Conservation (phyloP, 148 eudicot species). For the Persicaria tinctoria region DNA sequence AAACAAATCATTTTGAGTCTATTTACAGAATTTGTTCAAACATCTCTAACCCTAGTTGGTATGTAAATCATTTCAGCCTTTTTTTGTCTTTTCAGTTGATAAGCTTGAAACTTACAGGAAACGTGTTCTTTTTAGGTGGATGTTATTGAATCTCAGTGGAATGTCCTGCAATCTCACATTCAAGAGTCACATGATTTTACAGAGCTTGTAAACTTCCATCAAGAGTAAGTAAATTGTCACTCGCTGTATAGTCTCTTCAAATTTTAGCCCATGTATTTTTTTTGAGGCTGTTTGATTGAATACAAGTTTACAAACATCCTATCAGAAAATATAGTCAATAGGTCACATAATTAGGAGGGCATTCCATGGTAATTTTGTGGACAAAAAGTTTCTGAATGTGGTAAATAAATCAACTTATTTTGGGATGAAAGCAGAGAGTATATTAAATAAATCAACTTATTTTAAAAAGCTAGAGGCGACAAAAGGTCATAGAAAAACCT, state of each 20-base stretch:
- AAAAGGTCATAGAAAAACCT: too few relatives aligned
- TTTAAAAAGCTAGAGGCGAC: too few relatives aligned
- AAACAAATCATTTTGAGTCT: neutral
- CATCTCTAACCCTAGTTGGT: neutral
- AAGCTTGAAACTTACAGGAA: neutral
- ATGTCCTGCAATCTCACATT: slow-evolving; percentile 74
- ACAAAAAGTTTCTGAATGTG: neutral
- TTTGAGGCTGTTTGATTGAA: neutral
- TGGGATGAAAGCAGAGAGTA: neutral
- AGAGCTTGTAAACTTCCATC: slow-evolving; percentile 84
- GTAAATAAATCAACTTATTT: neutral
- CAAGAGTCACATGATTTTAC: slow-evolving; percentile 94
- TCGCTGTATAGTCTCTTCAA: neutral
- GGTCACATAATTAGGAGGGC: too few relatives aligned
- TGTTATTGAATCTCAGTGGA: slow-evolving; percentile 99
- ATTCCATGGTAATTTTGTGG: neutral
- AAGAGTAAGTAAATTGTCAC: slow-evolving; percentile 53
- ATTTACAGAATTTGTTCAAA: neutral
- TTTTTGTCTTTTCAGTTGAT: neutral
- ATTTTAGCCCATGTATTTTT: neutral
- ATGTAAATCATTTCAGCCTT: neutral
- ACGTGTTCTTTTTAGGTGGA: slow-evolving; percentile 51
- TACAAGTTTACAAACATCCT: neutral
- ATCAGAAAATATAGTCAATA: neutral
- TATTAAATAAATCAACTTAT: too few relatives aligned